Evolutionary conservation across 1,139 yeast species (phyloP).

Genomic region (Blastobotrys proliferans): DNA sequence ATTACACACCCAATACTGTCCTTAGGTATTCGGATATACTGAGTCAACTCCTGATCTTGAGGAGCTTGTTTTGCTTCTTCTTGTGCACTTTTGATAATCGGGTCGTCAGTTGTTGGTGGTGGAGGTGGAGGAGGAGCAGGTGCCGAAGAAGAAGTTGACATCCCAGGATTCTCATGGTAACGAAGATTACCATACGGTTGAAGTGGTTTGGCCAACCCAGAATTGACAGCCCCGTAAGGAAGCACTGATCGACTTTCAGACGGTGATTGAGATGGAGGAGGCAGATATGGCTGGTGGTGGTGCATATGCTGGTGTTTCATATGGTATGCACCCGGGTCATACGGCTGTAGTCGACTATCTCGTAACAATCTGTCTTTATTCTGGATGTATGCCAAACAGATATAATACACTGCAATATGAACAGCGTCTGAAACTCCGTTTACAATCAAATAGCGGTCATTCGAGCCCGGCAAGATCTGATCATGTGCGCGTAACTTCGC

Average conservation of each 20-base stretch:
- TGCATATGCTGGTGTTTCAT: background rate
- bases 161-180: background rate
- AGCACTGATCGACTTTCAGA: no score
- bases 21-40: slow-evolving; percentile 73
- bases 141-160: slow-evolving; percentile 1
- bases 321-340: slow-evolving; percentile 17
- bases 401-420: slow-evolving; percentile 75
- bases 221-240: no score
- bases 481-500: slow-evolving; percentile 78
- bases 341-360: slow-evolving; percentile 15
- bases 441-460: slow-evolving; percentile 70
- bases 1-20: slow-evolving; percentile 78
- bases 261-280: background rate
- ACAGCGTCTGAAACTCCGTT: slow-evolving; percentile 85
- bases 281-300: slow-evolving; percentile 2
- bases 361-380: slow-evolving; percentile 20
- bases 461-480: slow-evolving; percentile 68
- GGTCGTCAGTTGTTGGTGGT: slow-evolving; percentile 3
- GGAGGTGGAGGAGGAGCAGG: slow-evolving; percentile 6
- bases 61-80: slow-evolving; percentile 25
- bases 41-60: slow-evolving; percentile 50
- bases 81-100: slow-evolving; percentile 22
- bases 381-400: slow-evolving; percentile 51
- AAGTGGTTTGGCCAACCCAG: no score
- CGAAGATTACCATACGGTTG: slow-evolving; percentile 6